Evolutionary conservation across 176 grass and related monocot species (phyloP).

Genomic region (Microstegium vimineum): DNA sequence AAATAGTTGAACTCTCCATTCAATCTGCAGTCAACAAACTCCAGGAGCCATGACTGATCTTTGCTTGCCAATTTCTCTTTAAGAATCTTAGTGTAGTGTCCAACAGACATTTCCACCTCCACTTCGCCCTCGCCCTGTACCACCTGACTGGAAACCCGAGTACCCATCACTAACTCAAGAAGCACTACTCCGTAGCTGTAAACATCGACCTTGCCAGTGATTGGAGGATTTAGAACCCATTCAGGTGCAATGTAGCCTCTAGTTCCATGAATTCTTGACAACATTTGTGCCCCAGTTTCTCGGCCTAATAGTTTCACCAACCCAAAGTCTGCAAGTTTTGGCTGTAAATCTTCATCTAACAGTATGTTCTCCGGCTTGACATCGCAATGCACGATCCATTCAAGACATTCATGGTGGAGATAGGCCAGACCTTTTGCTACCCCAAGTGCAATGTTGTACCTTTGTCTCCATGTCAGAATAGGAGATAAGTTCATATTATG

Average conservation of each 20-base stretch:
- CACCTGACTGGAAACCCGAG: constrained; percentile 25
- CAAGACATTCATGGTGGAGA: constrained; percentile 75
- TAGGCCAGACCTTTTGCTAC: constrained; percentile 51
- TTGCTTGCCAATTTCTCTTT: constrained; percentile 32
- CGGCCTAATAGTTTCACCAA: constrained; percentile 37
- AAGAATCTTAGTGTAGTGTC: neutral
- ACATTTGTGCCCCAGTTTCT: neutral
- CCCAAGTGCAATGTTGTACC: constrained; percentile 52
- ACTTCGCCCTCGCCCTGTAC: constrained; percentile 8
- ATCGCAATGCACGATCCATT: constrained; percentile 71
- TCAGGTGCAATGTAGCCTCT: constrained; percentile 71
- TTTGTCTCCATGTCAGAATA: constrained; percentile 37
- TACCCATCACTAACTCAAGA: constrained; percentile 49
- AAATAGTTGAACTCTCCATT: constrained; percentile 30
- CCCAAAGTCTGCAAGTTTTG: constrained; percentile 65
- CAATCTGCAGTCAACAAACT: constrained; percentile 37
- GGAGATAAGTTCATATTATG: neutral
- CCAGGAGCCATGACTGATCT: constrained; percentile 36
- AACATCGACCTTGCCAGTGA: constrained; percentile 49
- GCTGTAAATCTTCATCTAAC: constrained; percentile 42
- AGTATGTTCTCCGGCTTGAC: constrained; percentile 62
- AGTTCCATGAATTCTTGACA: constrained; percentile 46
- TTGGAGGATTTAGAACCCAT: constrained; percentile 52
- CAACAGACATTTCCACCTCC: constrained; percentile 16
- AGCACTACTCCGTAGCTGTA: constrained; percentile 57